These are phyloP conservation scores for Cytospora leucostoma DNA, from an alignment of 2,329 filamentous ascomycete genomes.

Conservation along the genomic window DNA sequence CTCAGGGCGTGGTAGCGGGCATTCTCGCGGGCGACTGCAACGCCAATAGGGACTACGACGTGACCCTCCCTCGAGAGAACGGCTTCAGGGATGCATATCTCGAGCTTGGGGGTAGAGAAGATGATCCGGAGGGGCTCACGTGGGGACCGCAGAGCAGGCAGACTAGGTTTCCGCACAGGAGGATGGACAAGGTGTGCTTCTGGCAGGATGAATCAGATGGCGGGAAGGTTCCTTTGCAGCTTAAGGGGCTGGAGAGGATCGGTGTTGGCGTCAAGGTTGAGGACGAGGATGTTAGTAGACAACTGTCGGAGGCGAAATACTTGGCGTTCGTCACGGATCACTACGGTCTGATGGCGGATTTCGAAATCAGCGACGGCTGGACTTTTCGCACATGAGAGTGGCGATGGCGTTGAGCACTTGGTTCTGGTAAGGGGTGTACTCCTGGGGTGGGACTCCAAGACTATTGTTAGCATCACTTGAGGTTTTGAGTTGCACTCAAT, in stretches of 20 bases:
- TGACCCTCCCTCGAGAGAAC: constrained; percentile 47
- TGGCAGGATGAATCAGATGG: constrained; percentile 23
- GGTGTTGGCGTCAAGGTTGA: constrained; percentile 46
- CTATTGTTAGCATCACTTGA: background rate
- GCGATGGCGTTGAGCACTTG: background rate
- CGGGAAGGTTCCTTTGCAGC: constrained; percentile 17
- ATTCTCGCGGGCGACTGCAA: constrained; percentile 58
- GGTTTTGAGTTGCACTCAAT: background rate
- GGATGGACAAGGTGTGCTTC: constrained; percentile 56
- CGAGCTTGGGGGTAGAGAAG: constrained; percentile 49
- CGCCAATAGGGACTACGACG: constrained; percentile 55
- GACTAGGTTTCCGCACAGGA: constrained; percentile 46
- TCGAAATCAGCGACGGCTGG: constrained; percentile 10
- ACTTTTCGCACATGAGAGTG: background rate
- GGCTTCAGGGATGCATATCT: constrained; percentile 54
- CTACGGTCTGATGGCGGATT: constrained; percentile 20
- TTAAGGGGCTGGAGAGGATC: constrained; percentile 44
- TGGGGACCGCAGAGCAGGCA: constrained; percentile 55
- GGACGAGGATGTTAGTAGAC: constrained; percentile 35
- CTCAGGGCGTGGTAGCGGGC: constrained; percentile 40
- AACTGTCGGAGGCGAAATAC: constrained; percentile 22
- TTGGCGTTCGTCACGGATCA: constrained; percentile 22
- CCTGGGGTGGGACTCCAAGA: too few species aligned
- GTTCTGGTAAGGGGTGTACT: background rate
- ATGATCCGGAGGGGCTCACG: constrained; percentile 50